Evolutionary conservation across 2,329 filamentous ascomycete genomes (phyloP).

Genomic region (Aspergillus pseudoglaucus): DNA sequence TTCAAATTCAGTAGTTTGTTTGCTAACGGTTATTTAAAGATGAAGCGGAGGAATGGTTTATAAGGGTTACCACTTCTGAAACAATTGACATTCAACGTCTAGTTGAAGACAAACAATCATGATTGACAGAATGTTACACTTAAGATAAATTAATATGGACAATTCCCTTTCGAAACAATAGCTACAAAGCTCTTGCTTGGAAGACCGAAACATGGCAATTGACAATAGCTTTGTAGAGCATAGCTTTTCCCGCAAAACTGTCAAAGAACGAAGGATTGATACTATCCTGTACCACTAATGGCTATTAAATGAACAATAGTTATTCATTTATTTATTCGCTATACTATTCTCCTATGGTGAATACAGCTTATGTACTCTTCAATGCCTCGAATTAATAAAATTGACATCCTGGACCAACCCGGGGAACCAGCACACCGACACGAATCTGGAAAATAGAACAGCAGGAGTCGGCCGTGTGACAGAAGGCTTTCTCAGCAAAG

Average conservation of each 20-base stretch:
- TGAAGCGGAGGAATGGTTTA: too few relatives aligned
- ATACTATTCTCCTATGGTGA: background rate
- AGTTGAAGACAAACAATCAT: too few relatives aligned
- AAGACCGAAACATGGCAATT: background rate
- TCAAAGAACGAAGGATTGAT: background rate
- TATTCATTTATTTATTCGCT: background rate
- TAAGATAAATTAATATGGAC: background rate
- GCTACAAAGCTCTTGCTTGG: background rate
- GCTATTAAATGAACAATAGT: background rate
- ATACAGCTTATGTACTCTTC: background rate
- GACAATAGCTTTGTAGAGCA: background rate
- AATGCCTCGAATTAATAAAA: background rate
- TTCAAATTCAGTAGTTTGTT: too few relatives aligned
- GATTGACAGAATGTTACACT: too few relatives aligned
- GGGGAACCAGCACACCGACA: too few relatives aligned
- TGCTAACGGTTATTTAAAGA: too few relatives aligned
- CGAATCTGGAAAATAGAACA: too few relatives aligned
- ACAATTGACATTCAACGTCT: too few relatives aligned
- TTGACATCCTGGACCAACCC: too few relatives aligned
- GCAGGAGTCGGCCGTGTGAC: conserved; percentile 76
- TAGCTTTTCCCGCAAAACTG: background rate
- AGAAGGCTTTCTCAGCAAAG: conserved; percentile 62
- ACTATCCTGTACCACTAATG: background rate
- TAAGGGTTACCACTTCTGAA: too few relatives aligned
- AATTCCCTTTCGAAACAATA: background rate